These are phyloP conservation scores for Coemansia sp. DNA, from an alignment of 192 early-diverging fungal genomes.

Conservation along the genomic window DNA sequence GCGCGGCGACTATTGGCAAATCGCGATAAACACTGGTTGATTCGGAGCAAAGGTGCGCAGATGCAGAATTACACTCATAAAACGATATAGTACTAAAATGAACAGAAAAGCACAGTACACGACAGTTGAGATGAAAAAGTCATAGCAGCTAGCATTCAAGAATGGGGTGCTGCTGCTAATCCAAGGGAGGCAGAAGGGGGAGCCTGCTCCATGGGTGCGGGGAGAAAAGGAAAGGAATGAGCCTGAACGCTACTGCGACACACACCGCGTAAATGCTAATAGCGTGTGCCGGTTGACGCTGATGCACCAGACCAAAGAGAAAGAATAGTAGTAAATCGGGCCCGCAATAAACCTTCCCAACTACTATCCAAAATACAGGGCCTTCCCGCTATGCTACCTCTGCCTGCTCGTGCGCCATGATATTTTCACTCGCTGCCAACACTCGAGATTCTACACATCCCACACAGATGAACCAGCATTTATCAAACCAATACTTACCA, in stretches of 20 bases:
- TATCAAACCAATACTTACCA: background rate
- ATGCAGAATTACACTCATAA: background rate
- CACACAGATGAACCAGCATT: background rate
- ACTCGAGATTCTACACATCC: background rate
- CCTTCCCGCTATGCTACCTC: background rate
- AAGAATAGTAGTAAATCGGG: background rate
- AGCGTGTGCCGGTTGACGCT: background rate
- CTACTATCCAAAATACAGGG: background rate
- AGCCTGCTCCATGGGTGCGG: background rate
- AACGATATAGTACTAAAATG: constrained; percentile 1
- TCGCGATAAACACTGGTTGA: background rate
- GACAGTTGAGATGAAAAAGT: background rate
- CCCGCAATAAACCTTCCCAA: background rate
- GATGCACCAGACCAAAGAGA: background rate
- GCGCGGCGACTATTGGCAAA: background rate
- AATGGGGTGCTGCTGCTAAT: background rate
- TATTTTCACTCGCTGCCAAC: background rate
- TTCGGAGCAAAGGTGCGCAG: background rate
- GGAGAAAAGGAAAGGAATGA: constrained; percentile 1
- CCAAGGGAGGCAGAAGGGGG: background rate
- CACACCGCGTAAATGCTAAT: background rate
- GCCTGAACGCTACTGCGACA: background rate
- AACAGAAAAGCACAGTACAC: background rate
- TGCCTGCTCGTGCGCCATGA: background rate
- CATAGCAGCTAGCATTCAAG: background rate